Conservation (phyloP, 495 filamentous ascomycete genomes). For the Podospora didyma region DNA sequence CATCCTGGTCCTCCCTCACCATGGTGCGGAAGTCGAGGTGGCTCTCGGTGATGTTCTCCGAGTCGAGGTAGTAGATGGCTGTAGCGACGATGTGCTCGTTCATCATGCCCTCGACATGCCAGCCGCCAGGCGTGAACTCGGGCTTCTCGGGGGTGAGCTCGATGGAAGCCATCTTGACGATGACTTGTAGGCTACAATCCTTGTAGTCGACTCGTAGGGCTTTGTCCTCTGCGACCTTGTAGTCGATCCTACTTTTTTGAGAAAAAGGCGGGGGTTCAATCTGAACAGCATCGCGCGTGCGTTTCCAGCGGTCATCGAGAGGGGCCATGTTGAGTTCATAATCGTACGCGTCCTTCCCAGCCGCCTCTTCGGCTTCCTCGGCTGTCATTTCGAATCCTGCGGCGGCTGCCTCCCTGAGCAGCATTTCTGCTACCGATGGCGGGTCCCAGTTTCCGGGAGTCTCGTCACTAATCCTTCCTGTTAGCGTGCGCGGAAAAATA, state of each 20-base stretch:
- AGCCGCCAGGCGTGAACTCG: constrained; percentile 20
- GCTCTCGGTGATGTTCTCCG: constrained; percentile 54
- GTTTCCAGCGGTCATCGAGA: constrained; percentile 24
- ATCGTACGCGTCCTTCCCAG: background rate
- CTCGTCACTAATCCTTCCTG: constrained; percentile 41
- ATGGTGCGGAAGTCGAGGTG: constrained; percentile 50
- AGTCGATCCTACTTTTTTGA: constrained; percentile 26
- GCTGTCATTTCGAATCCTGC: background rate
- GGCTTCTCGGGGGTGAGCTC: constrained; percentile 58
- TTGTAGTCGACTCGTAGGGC: constrained; percentile 33
- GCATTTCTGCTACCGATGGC: constrained; percentile 35
- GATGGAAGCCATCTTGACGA: constrained; percentile 62
- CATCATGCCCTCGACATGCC: constrained; percentile 52
- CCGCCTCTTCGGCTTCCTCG: background rate
- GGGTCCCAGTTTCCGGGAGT: constrained; percentile 36
- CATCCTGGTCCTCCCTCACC: constrained; percentile 25
- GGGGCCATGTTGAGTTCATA: background rate
- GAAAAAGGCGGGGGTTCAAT: constrained; percentile 3
- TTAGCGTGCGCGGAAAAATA: background rate
- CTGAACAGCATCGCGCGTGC: constrained; percentile 24
- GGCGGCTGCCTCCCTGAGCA: constrained; percentile 11
- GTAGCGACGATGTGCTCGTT: constrained; percentile 58
- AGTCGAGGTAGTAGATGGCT: constrained; percentile 58
- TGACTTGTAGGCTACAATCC: constrained; percentile 51
- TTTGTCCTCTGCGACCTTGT: constrained; percentile 20